These are phyloP conservation scores for Pistacia vera DNA, from an alignment of 345 rosid species.

Conservation along the genomic window DNA sequence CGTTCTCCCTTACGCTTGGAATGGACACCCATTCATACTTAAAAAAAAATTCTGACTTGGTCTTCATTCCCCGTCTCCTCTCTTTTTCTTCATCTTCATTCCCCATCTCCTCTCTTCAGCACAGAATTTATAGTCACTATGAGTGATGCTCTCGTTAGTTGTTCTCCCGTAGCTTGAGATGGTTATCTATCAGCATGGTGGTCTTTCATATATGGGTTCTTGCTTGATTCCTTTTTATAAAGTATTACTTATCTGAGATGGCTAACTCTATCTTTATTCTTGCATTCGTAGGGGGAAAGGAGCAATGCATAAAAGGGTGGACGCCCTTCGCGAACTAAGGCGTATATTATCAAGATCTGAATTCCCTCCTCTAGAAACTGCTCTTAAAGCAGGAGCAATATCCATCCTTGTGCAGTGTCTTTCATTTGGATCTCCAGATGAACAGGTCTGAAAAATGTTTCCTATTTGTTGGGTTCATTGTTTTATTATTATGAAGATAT, in stretches of 20 bases:
- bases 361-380: conserved; percentile 84
- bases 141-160: not conserved
- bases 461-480: conserved; percentile 3
- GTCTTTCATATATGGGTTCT: not conserved
- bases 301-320: conserved; percentile 77
- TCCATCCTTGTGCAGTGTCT: conserved; percentile 89
- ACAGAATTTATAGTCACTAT: not conserved
- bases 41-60: too few species aligned
- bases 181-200: not conserved
- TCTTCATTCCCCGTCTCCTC: too few species aligned
- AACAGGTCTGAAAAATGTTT: conserved; percentile 59
- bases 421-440: conserved; percentile 89
- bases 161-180: not conserved
- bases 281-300: conserved; percentile 73
- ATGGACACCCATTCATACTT: too few species aligned
- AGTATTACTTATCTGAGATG: conserved; percentile 14
- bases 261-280: conserved; percentile 16
- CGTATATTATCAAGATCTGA: conserved; percentile 81
- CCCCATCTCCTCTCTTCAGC: too few species aligned
- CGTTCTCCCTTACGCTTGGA: too few species aligned
- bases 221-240: conserved; percentile 8
- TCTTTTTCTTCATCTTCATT: too few species aligned
- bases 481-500: too few species aligned
- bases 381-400: conserved; percentile 79
- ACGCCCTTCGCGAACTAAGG: conserved; percentile 83